These are phyloP conservation scores for Mycosphaerella sp. DNA, from an alignment of 2,329 filamentous ascomycete species.

Conservation along the genomic window DNA sequence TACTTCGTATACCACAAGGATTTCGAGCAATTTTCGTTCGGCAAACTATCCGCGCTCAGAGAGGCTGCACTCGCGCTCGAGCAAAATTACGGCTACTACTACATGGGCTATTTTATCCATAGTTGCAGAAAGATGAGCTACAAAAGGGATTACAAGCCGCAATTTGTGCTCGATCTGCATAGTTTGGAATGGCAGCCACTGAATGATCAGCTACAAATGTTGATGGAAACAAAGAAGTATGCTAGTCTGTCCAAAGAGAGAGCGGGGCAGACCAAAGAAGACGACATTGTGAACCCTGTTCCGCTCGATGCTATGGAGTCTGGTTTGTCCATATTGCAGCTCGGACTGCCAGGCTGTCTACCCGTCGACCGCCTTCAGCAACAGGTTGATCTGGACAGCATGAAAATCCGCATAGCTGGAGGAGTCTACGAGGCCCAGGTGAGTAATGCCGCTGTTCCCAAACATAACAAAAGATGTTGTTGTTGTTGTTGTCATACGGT, in stretches of 20 bases:
- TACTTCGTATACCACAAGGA: conserved; percentile 79
- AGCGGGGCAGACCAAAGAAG: conserved; percentile 13
- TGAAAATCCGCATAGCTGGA: conserved; percentile 47
- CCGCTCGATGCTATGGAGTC: conserved; percentile 32
- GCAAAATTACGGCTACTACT: conserved; percentile 67
- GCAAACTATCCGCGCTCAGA: conserved; percentile 67
- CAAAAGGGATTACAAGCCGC: conserved; percentile 72
- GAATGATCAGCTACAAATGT: conserved; percentile 29
- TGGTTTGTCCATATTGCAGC: conserved; percentile 50
- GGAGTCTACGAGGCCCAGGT: conserved; percentile 7
- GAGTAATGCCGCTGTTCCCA: neutral
- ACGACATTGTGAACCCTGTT: conserved; percentile 19
- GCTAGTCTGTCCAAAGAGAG: conserved; percentile 39
- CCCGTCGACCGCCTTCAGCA: conserved; percentile 48
- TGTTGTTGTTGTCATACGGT: neutral
- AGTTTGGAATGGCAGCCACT: conserved; percentile 30
- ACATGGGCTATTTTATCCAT: conserved; percentile 68
- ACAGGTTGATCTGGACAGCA: conserved; percentile 52
- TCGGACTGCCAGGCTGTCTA: conserved; percentile 63
- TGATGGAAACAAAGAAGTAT: conserved; percentile 54
- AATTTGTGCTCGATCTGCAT: conserved; percentile 65
- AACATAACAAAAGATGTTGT: neutral
- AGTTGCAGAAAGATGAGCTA: conserved; percentile 77
- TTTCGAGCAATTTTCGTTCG: conserved; percentile 62
- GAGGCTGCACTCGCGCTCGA: conserved; percentile 68